Conservation (phyloP, 495 filamentous ascomycete species). For the Neurospora sp. region DNA sequence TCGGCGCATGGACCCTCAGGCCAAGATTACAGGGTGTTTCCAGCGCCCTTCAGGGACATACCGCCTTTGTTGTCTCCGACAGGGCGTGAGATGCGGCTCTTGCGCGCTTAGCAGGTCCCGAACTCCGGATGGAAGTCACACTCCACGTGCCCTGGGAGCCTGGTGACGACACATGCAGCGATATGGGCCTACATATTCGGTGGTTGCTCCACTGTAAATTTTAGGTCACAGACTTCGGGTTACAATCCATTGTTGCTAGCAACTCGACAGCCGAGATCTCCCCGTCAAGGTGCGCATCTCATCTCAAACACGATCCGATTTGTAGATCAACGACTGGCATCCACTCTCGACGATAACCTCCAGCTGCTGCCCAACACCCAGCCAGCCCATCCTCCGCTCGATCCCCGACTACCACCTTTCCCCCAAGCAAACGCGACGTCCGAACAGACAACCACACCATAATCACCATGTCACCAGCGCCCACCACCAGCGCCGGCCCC, state of each 20-base stretch:
- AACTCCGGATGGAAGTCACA: not conserved
- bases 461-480: not conserved
- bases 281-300: not conserved
- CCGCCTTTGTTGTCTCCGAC: not conserved
- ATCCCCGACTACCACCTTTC: not conserved
- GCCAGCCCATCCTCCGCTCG: not conserved
- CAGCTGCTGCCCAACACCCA: not conserved
- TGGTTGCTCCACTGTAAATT: not conserved
- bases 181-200: too few relatives aligned
- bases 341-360: not conserved
- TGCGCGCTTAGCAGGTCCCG: not conserved
- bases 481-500: constrained; percentile 1
- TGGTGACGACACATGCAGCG: too few relatives aligned
- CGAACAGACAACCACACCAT: not conserved
- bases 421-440: not conserved
- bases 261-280: not conserved
- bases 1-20: not conserved
- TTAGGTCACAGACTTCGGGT: not conserved
- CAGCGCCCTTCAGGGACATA: not conserved
- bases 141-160: not conserved
- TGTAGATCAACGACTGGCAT: not conserved
- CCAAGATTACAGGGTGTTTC: not conserved
- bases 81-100: not conserved
- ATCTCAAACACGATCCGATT: not conserved
- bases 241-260: not conserved